Base-by-base conservation (phyloP, 345 rosid species). In the Camelina neglecta region DNA sequence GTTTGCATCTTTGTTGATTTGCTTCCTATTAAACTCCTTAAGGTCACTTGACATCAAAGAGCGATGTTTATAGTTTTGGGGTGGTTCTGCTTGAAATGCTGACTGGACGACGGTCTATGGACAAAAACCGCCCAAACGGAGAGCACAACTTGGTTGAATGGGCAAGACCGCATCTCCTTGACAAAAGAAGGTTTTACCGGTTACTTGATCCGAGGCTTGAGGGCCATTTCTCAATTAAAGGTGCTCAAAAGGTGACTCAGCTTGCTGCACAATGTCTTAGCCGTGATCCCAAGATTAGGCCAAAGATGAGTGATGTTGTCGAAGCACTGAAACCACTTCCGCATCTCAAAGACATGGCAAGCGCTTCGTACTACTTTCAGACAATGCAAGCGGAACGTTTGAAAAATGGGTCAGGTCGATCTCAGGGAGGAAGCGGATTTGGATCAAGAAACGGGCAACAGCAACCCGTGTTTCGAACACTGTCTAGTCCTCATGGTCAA, bases 61-160 rank as follows among this genome's bases (percentile, higher is more conserved):
- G 96, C 69, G 96, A 90, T 18, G 96, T 90, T 3, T 90, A 88
- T 86, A 90, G 96, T 75, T 90, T 90, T 20, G 96, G 96, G 29
- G 96, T 90, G 36, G 96, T 90, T 75, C 80, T 90, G 41, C 91
- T 90, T 2, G 96, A 90, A 83, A 86, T 90, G 90, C 72, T 90
- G 35, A 88, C 88, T 7, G 96, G 96, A 49, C 81, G 96, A 70
- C 65, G 93, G 69, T 88, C 96, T 24, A 90, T 90, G 93, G 96
- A 90, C 75, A 90, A 90, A 79, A 88, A 80, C 78, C 81, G 96
- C 31, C 96, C 93, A 2, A 88, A 86, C 24, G 92, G 93, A 23
- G 93, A 90, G 50, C 93, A 90, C 66, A 90, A 90, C 68, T 87
- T 90, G 44, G 93, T 90, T 33, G 96, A 88, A 81, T 90, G 96